Evolutionary conservation across 345 rosid species (phyloP).

Genomic region (Hirschfeldia incana): DNA sequence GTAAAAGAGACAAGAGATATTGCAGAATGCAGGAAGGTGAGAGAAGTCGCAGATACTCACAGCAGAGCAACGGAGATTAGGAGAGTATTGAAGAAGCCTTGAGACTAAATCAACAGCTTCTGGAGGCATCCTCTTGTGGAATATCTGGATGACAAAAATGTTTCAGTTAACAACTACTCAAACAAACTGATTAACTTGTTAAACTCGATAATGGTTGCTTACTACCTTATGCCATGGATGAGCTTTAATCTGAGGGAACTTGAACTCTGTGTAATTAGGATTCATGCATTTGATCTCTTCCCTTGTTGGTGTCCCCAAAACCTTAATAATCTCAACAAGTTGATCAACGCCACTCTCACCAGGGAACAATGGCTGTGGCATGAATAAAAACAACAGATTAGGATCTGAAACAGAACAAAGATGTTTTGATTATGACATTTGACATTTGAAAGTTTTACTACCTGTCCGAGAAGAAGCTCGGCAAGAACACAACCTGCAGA

Average conservation of each 20-base stretch:
- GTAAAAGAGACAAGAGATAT: not conserved
- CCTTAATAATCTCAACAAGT: conserved; percentile 97
- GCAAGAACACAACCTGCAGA: conserved; percentile 97
- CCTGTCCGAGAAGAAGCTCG: conserved; percentile 95
- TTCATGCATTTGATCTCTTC: conserved; percentile 99
- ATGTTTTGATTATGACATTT: not conserved
- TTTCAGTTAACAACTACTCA: not conserved
- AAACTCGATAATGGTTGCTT: not conserved
- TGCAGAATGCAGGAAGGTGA: not conserved
- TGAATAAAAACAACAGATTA: conserved; percentile 20
- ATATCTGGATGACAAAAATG: conserved; percentile 54
- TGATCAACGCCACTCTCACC: conserved; percentile 99
- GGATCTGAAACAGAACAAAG: not conserved
- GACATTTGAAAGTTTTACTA: conserved; percentile 15
- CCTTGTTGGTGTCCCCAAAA: conserved; percentile 96
- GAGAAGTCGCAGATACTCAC: conserved; percentile 51
- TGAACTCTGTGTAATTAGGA: conserved; percentile 95
- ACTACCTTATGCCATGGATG: conserved; percentile 99
- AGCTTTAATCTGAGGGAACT: conserved; percentile 97
- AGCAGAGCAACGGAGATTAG: conserved; percentile 87
- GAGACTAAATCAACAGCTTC: conserved; percentile 99
- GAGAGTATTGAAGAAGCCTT: conserved; percentile 93
- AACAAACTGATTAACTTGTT: not conserved
- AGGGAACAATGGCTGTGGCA: conserved; percentile 81
- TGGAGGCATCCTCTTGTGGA: conserved; percentile 94